These are phyloP conservation scores for Leishmania martiniquensis DNA, from an alignment of 208 protist genomes.

Conservation along the genomic window DNA sequence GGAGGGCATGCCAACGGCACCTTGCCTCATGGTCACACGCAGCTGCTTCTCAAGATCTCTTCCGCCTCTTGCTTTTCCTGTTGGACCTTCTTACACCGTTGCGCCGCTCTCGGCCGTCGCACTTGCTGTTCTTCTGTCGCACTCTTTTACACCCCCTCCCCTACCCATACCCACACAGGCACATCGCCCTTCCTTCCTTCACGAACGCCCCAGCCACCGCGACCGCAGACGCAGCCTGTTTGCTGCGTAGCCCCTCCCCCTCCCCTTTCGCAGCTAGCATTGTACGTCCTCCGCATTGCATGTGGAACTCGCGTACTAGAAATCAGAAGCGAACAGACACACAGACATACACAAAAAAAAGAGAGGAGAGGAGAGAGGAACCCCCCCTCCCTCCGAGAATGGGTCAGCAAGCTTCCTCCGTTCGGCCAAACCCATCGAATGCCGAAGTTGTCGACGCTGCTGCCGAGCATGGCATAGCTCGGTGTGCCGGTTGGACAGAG, in stretches of 20 bases:
- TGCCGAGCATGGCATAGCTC: neutral
- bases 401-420: constrained; percentile 11
- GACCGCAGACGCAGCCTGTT: neutral
- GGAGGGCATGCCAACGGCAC: neutral
- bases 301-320: neutral
- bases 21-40: neutral
- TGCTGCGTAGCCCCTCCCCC: neutral
- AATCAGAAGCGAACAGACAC: too few relatives aligned
- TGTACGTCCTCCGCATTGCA: too few relatives aligned
- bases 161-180: neutral
- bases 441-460: neutral
- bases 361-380: neutral
- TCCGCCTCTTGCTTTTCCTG: neutral
- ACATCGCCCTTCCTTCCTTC: neutral
- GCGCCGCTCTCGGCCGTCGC: neutral
- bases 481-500: neutral
- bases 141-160: neutral
- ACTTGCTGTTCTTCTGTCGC: neutral
- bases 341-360: neutral
- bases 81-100: neutral
- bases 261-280: neutral
- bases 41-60: neutral
- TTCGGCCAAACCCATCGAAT: neutral
- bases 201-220: too few relatives aligned
- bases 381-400: neutral